These are phyloP conservation scores for Fusarium anguioides DNA, from an alignment of 2,329 filamentous ascomycete species.

Conservation along the genomic window DNA sequence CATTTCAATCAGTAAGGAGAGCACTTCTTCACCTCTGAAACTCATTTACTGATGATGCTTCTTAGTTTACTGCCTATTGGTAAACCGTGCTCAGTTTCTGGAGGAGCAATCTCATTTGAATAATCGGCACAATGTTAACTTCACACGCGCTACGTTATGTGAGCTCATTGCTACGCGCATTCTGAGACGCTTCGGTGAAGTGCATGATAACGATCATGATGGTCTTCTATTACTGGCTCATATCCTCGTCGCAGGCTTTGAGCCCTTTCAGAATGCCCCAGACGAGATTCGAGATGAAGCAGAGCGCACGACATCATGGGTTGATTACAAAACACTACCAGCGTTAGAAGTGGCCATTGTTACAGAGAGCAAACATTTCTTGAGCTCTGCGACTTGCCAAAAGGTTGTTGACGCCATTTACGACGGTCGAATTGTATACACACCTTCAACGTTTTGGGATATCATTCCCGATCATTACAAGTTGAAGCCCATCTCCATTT, in stretches of 20 bases:
- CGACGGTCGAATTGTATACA: slow-evolving; percentile 82
- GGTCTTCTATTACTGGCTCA: slow-evolving; percentile 80
- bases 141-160: slow-evolving; percentile 80
- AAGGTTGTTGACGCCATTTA: slow-evolving; percentile 87
- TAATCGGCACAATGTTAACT: slow-evolving; percentile 84
- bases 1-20: slow-evolving; percentile 74
- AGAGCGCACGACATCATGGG: slow-evolving; percentile 60
- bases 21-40: background rate
- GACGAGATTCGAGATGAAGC: slow-evolving; percentile 71
- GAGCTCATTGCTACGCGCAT: slow-evolving; percentile 84
- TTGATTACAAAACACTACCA: slow-evolving; percentile 71
- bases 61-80: slow-evolving; percentile 85
- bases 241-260: slow-evolving; percentile 84
- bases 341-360: slow-evolving; percentile 86
- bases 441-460: slow-evolving; percentile 82
- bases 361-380: slow-evolving; percentile 81
- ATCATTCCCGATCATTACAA: slow-evolving; percentile 90
- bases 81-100: slow-evolving; percentile 83
- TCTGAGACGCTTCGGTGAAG: slow-evolving; percentile 81
- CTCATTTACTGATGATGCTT: slow-evolving; percentile 9
- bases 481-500: slow-evolving; percentile 81
- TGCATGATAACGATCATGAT: slow-evolving; percentile 74
- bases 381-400: slow-evolving; percentile 81
- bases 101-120: slow-evolving; percentile 79
- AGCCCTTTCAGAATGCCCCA: slow-evolving; percentile 86